Percentiles rank a stretch among this genome's conserved stretches.
These are phyloP conservation scores for Calvatia gigantea DNA, from an alignment of 768 basidiomycete species.

Conservation along the genomic window DNA sequence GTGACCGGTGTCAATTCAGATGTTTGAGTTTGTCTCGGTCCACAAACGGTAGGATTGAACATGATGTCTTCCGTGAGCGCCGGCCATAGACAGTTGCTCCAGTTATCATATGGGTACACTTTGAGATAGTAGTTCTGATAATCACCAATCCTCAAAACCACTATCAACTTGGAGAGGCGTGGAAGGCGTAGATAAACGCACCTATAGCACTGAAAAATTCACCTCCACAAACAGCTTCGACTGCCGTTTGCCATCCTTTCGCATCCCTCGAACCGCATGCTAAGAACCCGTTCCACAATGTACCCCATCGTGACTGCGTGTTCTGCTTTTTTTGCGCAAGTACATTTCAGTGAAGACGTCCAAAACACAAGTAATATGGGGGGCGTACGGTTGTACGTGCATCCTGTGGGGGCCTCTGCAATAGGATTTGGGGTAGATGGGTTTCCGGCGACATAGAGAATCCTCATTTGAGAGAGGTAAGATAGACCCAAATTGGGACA, in stretches of 20 bases:
- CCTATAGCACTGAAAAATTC: conserved; percentile 88
- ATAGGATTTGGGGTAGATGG: conserved; percentile 94
- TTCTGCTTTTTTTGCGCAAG: conserved; percentile 44
- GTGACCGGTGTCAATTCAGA: conserved; percentile 79
- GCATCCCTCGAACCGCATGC: conserved; percentile 95
- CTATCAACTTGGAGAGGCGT: background rate
- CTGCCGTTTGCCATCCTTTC: conserved; percentile 84
- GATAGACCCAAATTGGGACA: background rate
- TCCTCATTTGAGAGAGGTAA: conserved; percentile 45
- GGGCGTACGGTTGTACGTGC: conserved; percentile 71
- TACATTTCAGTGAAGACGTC: background rate
- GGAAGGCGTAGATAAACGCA: conserved; percentile 25
- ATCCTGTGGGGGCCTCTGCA: conserved; percentile 86
- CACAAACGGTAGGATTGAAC: conserved; percentile 82
- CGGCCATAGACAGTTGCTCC: conserved; percentile 78
- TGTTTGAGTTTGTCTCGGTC: conserved; percentile 81
- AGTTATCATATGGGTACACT: conserved; percentile 96
- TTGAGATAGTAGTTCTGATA: conserved; percentile 84
- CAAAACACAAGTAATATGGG: conserved; percentile 10
- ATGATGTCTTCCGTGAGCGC: conserved; percentile 80
- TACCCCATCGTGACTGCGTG: conserved; percentile 72
- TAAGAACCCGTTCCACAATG: conserved; percentile 87
- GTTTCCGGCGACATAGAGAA: conserved; percentile 97
- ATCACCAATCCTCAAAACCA: conserved; percentile 72
- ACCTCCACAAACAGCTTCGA: conserved; percentile 81